Percentiles rank a stretch among this genome's conserved stretches.
Evolutionary conservation across 257 asterid species (phyloP).

Genomic region (Solanum medicagineum): DNA sequence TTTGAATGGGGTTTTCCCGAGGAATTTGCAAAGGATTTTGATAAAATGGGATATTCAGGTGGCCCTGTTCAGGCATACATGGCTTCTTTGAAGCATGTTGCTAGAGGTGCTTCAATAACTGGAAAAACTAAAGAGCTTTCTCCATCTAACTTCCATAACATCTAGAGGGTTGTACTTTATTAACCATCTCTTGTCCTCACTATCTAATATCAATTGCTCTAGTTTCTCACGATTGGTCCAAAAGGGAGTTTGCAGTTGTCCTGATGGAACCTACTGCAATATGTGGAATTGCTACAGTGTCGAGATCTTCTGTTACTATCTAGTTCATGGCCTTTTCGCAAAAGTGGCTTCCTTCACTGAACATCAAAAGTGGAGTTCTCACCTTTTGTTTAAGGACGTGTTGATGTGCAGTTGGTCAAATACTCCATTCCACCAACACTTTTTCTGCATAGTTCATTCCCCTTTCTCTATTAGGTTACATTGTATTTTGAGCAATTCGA

Average conservation of each 20-base stretch:
- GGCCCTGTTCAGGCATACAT: background rate
- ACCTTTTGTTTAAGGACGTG: slow-evolving; percentile 41
- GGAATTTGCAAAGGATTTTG: slow-evolving; percentile 25
- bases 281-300: slow-evolving; percentile 18
- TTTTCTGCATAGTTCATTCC: slow-evolving; percentile 1
- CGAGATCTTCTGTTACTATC: slow-evolving; percentile 26
- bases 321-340: slow-evolving; percentile 47
- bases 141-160: slow-evolving; percentile 22
- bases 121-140: slow-evolving; percentile 23
- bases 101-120: slow-evolving; percentile 37
- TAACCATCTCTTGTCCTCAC: slow-evolving; percentile 19
- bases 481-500: slow-evolving; percentile 37
- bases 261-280: slow-evolving; percentile 20
- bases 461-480: slow-evolving; percentile 34
- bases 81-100: background rate
- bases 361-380: slow-evolving; percentile 53
- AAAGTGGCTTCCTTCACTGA: slow-evolving; percentile 53
- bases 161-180: slow-evolving; percentile 22
- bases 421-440: slow-evolving; percentile 16
- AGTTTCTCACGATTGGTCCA: slow-evolving; percentile 21
- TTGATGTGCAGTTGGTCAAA: slow-evolving; percentile 46
- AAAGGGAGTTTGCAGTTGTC: slow-evolving; percentile 41
- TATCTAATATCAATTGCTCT: slow-evolving; percentile 25
- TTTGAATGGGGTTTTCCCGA: slow-evolving; percentile 23
- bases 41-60: slow-evolving; percentile 23